Conservation (phyloP, 495 filamentous ascomycete species). For the Poronia punctata region DNA sequence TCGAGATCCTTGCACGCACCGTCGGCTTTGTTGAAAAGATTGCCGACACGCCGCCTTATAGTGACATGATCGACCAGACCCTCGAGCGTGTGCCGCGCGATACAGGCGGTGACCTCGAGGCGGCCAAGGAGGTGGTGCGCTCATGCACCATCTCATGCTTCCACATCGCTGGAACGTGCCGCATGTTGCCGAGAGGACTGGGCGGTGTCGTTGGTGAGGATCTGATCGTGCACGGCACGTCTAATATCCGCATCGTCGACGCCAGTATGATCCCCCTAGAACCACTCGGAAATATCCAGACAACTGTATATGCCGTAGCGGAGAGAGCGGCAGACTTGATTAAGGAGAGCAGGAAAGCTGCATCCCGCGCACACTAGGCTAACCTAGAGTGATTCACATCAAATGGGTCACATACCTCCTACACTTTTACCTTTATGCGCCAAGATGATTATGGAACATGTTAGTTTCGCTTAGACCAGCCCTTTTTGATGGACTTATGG, state of each 20-base stretch:
- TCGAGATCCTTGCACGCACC: conserved; percentile 42
- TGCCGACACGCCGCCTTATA: conserved; percentile 34
- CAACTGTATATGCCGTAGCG: conserved; percentile 47
- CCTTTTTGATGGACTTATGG: too few relatives aligned
- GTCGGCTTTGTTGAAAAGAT: conserved; percentile 39
- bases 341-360: conserved; percentile 25
- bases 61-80: conserved; percentile 24
- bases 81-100: conserved; percentile 22
- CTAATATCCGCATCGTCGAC: conserved; percentile 44
- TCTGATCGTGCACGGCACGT: conserved; percentile 43
- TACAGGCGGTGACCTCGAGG: conserved; percentile 24
- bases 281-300: conserved; percentile 42
- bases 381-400: too few relatives aligned
- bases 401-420: too few relatives aligned
- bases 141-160: conserved; percentile 30
- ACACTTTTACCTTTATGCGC: too few relatives aligned
- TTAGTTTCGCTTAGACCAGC: too few relatives aligned
- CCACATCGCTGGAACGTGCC: conserved; percentile 31
- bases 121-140: conserved; percentile 31
- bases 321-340: conserved; percentile 51
- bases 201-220: conserved; percentile 37
- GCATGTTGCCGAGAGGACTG: conserved; percentile 28
- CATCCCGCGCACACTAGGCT: neutral
- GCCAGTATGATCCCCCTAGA: conserved; percentile 48
- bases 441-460: too few relatives aligned